Percentiles rank a stretch among this genome's conserved stretches.
phyloP scores from a whole-genome alignment of 2,329 filamentous ascomycete genomes.

The Alternaria consortialis region DNA sequence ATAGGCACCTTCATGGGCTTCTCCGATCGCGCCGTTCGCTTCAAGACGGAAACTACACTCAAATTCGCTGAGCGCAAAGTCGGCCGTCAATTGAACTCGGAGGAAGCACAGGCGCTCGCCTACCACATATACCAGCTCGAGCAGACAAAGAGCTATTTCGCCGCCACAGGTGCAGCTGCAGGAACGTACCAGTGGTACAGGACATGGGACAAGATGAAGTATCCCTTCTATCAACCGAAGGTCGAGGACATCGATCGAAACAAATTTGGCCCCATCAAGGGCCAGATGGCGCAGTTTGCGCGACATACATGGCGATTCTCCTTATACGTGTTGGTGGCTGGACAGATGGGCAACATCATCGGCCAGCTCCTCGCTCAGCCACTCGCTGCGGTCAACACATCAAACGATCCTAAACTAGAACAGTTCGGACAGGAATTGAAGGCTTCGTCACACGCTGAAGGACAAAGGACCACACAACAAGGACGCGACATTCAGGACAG shows the following conservation, averaged over 20 bases:
- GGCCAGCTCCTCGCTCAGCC: constrained; percentile 47
- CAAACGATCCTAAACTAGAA: constrained; percentile 53
- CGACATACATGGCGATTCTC: constrained; percentile 40
- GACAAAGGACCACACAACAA: constrained; percentile 19
- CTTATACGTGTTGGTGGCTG: constrained; percentile 36
- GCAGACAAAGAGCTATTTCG: constrained; percentile 51
- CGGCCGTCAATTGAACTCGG: constrained; percentile 49
- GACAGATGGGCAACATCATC: constrained; percentile 45
- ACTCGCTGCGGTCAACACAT: constrained; percentile 43
- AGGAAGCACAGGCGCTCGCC: constrained; percentile 56
- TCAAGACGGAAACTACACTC: constrained; percentile 46
- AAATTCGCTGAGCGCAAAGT: constrained; percentile 45
- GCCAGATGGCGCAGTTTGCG: constrained; percentile 43
- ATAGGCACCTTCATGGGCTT: constrained; percentile 44
- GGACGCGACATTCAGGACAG: constrained; percentile 30
- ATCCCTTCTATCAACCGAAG: constrained; percentile 55
- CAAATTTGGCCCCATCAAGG: constrained; percentile 47
- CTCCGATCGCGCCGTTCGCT: constrained; percentile 34
- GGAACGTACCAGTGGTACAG: constrained; percentile 48
- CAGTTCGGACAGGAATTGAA: constrained; percentile 51
- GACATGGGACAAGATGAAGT: constrained; percentile 48
- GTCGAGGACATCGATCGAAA: constrained; percentile 51
- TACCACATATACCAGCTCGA: constrained; percentile 52
- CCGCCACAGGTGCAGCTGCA: constrained; percentile 43
- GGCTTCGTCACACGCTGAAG: constrained; percentile 25